Conservation (phyloP, 768 basidiomycete genomes). For the Inosperma sp. region DNA sequence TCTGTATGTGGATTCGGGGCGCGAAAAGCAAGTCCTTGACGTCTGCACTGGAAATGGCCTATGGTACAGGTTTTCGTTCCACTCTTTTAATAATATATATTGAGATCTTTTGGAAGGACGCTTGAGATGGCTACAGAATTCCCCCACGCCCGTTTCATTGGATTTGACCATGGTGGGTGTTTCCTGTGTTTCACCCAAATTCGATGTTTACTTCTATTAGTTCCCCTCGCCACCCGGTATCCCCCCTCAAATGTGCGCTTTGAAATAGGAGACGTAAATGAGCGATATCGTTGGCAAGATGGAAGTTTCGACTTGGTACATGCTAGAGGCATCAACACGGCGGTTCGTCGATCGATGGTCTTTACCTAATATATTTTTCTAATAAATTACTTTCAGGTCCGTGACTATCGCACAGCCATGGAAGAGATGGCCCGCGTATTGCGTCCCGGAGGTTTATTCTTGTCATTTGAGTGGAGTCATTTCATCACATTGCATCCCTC, state of each 20-base stretch:
- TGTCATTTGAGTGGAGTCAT: constrained; percentile 57
- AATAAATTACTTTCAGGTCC: constrained; percentile 39
- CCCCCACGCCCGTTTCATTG: constrained; percentile 60
- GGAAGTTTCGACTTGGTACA: constrained; percentile 65
- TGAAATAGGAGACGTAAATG: constrained; percentile 61
- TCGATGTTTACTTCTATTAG: constrained; percentile 32
- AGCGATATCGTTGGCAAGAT: constrained; percentile 45
- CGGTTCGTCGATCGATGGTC: constrained; percentile 39
- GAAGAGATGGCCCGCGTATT: constrained; percentile 60
- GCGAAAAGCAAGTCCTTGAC: constrained; percentile 57
- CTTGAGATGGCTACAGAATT: constrained; percentile 69
- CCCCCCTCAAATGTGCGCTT: constrained; percentile 60
- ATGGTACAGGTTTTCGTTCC: constrained; percentile 43
- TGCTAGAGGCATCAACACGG: constrained; percentile 54
- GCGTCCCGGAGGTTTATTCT: constrained; percentile 65
- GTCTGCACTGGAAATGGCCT: constrained; percentile 71
- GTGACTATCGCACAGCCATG: constrained; percentile 49
- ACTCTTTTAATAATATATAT: constrained; percentile 15
- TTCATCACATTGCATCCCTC: constrained; percentile 30
- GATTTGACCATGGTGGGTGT: constrained; percentile 68
- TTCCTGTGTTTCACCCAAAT: constrained; percentile 11
- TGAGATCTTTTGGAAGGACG: constrained; percentile 43
- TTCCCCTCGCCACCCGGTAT: constrained; percentile 65
- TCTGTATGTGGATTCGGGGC: constrained; percentile 37
- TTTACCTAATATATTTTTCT: background rate